These are phyloP conservation scores for Sporisorium graminicola DNA, from an alignment of 1,284 basidiomycete species.

Conservation along the genomic window DNA sequence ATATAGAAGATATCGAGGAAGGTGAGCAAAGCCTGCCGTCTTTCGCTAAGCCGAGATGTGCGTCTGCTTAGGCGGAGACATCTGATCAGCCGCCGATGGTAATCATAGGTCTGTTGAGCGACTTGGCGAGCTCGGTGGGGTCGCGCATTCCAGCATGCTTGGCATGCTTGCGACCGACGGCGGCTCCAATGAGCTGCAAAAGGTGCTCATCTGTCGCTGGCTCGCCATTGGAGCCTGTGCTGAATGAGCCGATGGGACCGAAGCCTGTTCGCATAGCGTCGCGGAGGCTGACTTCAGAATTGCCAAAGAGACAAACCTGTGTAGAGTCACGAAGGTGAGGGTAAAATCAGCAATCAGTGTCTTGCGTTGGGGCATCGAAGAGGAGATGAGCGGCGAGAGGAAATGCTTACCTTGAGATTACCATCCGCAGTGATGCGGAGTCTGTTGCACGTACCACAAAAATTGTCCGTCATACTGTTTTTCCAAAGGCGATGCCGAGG, in stretches of 20 bases:
- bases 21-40: slow-evolving; percentile 20
- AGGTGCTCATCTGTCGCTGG: slow-evolving; percentile 75
- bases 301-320: slow-evolving; percentile 80
- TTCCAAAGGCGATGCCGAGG: not conserved
- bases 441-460: slow-evolving; percentile 86
- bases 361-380: not conserved
- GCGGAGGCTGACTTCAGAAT: slow-evolving; percentile 83
- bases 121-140: slow-evolving; percentile 56
- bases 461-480: slow-evolving; percentile 79
- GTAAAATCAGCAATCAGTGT: not conserved
- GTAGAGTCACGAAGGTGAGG: not conserved
- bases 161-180: slow-evolving; percentile 81
- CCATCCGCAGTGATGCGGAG: slow-evolving; percentile 87
- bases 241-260: slow-evolving; percentile 27
- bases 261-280: slow-evolving; percentile 76
- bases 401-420: slow-evolving; percentile 79
- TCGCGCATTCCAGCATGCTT: slow-evolving; percentile 76
- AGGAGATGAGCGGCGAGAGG: not conserved
- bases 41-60: not conserved
- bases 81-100: slow-evolving; percentile 77
- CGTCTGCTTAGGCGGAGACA: slow-evolving; percentile 1
- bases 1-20: slow-evolving; percentile 3
- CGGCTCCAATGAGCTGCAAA: slow-evolving; percentile 76
- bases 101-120: slow-evolving; percentile 77
- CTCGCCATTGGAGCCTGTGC: slow-evolving; percentile 26